phyloP scores from a whole-genome alignment of 192 early-diverging fungal species.

The Backusella macrospora region DNA sequence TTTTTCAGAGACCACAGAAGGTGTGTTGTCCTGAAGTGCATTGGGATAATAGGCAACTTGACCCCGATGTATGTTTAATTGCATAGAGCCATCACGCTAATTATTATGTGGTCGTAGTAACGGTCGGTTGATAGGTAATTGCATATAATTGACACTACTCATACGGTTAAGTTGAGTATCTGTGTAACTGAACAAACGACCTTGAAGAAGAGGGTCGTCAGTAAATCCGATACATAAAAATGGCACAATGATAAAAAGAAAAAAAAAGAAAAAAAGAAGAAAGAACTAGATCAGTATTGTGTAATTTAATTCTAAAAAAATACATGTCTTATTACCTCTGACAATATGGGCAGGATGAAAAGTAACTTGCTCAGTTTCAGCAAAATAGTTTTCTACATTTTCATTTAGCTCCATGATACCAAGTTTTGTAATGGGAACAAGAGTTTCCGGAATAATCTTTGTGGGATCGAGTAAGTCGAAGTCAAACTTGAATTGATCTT shows the following conservation, averaged over 20 bases:
- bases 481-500: conserved; percentile 36
- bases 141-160: conserved; percentile 41
- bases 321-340: conserved; percentile 41
- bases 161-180: conserved; percentile 52
- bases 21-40: conserved; percentile 12
- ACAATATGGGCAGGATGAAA: conserved; percentile 44
- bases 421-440: conserved; percentile 39
- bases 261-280: conserved; percentile 9
- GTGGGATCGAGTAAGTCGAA: conserved; percentile 53
- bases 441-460: conserved; percentile 49
- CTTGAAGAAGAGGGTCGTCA: conserved; percentile 52
- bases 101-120: conserved; percentile 43
- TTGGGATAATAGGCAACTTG: conserved; percentile 39
- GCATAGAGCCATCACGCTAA: conserved; percentile 47
- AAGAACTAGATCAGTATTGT: too few species aligned
- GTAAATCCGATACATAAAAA: conserved; percentile 34
- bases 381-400: conserved; percentile 48
- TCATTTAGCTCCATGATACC: conserved; percentile 50
- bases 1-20: conserved; percentile 10
- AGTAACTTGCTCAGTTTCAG: conserved; percentile 52
- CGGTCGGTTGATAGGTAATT: conserved; percentile 52
- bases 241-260: not conserved
- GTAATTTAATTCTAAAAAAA: too few species aligned
- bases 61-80: conserved; percentile 28
- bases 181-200: conserved; percentile 49